Base-by-base conservation (phyloP, 108 stramenopile species). In the Nannochloropsis gaditana region DNA sequence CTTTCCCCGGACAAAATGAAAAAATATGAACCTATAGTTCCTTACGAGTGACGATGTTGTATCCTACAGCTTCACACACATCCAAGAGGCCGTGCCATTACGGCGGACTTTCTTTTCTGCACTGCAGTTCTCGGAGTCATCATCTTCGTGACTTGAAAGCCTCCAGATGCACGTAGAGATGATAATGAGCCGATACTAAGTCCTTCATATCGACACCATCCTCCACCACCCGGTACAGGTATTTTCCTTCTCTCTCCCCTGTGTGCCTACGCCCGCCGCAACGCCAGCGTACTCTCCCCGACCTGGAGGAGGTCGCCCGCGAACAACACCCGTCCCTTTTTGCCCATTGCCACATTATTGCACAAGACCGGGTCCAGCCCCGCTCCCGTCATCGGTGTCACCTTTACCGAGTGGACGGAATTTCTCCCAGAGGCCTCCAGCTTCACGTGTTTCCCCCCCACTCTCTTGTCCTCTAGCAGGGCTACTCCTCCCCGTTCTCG, bases 371-470 rank as follows among this genome's bases (percentile, higher is more conserved):
- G 59, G 19, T 2, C 59, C 59, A 73, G 59, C 2, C 59, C 59
- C 59, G 3, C n/a, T 6, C 59, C 59, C 15, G n/a, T n/a, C 59
- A 73, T n/a, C 15, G 59, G 59, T n/a, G n/a, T 73, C n/a, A 73
- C 59, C 59, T 73, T 73, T n/a, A 73, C 19, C 59, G 59, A 73
- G 6, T 73, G 59, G 2, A 73, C 59, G n/a, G 19, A n/a, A 3
- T 73, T n/a, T n/a, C 59, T 73, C 4, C 59, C 59, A 15, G 59
- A 73, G 15, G 59, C 59, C 6, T 73, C n/a, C 59, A 73, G 59
- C 59, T 73, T 73, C 59, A 73, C 59, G n/a, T 73, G 59, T n/a
- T n/a, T 73, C n/a, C 59, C 59, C 59, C 59, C 59, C 4, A 73
- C 59, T 2, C 59, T n/a, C 59, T n/a, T n/a, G n/a, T 73, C 59